Conservation (phyloP, 169 alveolate species). For the Eimeria maxima region DNA sequence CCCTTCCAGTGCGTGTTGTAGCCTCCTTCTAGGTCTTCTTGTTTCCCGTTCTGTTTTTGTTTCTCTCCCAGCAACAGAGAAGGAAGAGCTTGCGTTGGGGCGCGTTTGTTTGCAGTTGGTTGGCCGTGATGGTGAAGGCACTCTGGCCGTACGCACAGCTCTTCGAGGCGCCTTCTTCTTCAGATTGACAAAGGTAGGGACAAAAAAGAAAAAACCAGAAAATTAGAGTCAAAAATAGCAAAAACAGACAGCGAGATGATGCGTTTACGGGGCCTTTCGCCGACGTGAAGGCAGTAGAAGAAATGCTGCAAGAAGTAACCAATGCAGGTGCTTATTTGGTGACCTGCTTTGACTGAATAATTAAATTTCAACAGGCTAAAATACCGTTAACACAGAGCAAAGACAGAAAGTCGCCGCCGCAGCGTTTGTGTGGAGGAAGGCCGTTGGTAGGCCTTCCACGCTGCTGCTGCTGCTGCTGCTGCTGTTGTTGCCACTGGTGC, state of each 20-base stretch:
- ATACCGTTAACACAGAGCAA: background rate
- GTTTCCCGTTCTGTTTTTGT: background rate
- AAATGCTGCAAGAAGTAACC: background rate
- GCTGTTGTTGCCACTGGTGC: background rate
- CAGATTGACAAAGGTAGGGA: background rate
- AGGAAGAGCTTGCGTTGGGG: background rate
- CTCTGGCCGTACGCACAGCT: background rate
- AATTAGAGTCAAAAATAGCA: background rate
- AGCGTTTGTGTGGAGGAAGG: background rate
- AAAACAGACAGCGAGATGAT: background rate
- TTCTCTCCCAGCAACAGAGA: background rate
- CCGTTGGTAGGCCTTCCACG: background rate
- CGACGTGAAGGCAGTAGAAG: background rate
- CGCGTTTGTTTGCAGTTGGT: background rate
- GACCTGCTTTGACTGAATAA: background rate
- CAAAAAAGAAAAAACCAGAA: background rate
- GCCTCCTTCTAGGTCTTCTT: background rate
- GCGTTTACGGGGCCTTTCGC: background rate
- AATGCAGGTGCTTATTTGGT: background rate
- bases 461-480: background rate
- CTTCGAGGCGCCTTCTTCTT: background rate
- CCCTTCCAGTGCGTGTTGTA: background rate
- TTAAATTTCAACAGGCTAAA: background rate
- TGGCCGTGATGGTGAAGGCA: background rate
- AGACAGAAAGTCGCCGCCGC: background rate